phyloP scores from a whole-genome alignment of 306 rosid genomes.

The Prosopis cineraria region DNA sequence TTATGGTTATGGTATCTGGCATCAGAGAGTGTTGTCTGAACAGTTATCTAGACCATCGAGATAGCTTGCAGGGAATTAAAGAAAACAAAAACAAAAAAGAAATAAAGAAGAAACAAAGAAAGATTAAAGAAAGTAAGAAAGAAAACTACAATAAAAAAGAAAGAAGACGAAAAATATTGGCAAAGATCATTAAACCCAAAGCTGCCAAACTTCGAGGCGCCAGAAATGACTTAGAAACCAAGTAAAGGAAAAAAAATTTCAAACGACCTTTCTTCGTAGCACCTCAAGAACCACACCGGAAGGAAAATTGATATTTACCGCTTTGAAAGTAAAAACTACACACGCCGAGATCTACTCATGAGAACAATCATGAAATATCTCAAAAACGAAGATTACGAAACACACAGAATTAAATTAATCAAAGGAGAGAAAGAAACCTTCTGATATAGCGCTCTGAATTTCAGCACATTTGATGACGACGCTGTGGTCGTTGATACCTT shows the following conservation, averaged over 20 bases:
- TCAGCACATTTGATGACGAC: slow-evolving; percentile 90
- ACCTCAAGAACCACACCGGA: background rate
- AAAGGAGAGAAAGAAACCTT: slow-evolving; percentile 47
- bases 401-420: background rate
- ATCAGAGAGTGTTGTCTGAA: slow-evolving; percentile 19
- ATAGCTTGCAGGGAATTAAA: background rate
- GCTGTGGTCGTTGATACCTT: slow-evolving; percentile 85
- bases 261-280: background rate
- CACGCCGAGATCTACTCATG: slow-evolving; percentile 35
- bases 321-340: background rate
- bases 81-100: background rate
- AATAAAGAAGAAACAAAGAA: background rate
- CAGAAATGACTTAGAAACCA: background rate
- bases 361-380: slow-evolving; percentile 28
- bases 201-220: background rate
- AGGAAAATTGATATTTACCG: background rate
- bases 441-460: slow-evolving; percentile 90
- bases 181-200: background rate
- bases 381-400: background rate
- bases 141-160: too few species aligned
- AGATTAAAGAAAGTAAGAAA: too few species aligned
- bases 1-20: background rate
- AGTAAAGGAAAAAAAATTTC: background rate
- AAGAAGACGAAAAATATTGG: too few species aligned
- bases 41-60: slow-evolving; percentile 18